phyloP scores from a whole-genome alignment of 352 stramenopile genomes.

The Pseudoperonospora humuli region DNA sequence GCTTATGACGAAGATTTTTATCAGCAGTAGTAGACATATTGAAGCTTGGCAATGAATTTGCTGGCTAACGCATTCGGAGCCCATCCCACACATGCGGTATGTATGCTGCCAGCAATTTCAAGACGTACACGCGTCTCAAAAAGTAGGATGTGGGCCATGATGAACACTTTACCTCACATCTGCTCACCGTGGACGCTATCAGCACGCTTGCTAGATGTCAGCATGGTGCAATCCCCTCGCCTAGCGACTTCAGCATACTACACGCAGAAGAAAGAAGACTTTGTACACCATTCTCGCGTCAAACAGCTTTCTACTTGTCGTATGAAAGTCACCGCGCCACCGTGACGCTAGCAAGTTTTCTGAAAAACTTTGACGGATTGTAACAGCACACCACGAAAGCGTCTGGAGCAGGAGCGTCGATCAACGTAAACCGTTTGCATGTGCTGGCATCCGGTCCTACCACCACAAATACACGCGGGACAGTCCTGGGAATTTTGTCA shows the following conservation, averaged over 20 bases:
- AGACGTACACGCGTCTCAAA: too few relatives aligned
- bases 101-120: too few relatives aligned
- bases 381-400: conserved; percentile 23
- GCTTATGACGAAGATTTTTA: too few relatives aligned
- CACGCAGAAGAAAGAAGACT: background rate
- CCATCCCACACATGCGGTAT: too few relatives aligned
- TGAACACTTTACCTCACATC: background rate
- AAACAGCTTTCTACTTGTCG: background rate
- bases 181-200: background rate
- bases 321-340: conserved; percentile 1
- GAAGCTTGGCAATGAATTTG: too few relatives aligned
- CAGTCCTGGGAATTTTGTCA: background rate
- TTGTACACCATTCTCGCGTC: background rate
- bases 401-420: conserved; percentile 5
- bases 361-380: conserved; percentile 10
- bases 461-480: conserved; percentile 18
- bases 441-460: conserved; percentile 15
- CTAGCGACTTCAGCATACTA: too few relatives aligned
- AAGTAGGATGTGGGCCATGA: background rate
- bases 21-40: too few relatives aligned
- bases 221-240: background rate
- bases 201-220: background rate
- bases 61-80: too few relatives aligned
- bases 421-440: conserved; percentile 15
- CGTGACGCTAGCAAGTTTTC: conserved; percentile 1